phyloP scores from a whole-genome alignment of 2,329 filamentous ascomycete species.

The Phialophora expanda region DNA sequence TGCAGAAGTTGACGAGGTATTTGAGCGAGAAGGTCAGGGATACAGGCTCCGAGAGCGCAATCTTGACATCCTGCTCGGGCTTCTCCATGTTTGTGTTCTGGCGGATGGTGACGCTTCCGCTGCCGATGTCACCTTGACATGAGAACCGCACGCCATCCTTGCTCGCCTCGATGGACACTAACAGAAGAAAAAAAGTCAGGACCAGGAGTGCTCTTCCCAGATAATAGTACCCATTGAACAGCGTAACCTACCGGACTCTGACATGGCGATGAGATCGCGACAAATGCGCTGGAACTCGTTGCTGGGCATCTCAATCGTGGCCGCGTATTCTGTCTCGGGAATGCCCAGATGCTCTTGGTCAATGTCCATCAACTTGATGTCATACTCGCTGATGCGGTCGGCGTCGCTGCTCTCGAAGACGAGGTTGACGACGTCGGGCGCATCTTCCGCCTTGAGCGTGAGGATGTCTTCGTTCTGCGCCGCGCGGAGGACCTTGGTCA shows the following conservation, averaged over 20 bases:
- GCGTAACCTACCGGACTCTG: constrained; percentile 81
- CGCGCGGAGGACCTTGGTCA: constrained; percentile 95
- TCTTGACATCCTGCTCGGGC: constrained; percentile 81
- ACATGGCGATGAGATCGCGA: constrained; percentile 86
- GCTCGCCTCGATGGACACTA: constrained; percentile 91
- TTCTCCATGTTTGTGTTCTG: constrained; percentile 89
- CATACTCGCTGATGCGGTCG: constrained; percentile 96
- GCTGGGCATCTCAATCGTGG: constrained; percentile 86
- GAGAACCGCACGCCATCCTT: constrained; percentile 98
- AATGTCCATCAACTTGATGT: constrained; percentile 99
- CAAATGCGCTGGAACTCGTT: constrained; percentile 93
- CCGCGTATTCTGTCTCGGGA: constrained; percentile 96
- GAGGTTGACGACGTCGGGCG: constrained; percentile 92
- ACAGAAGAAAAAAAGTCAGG: not conserved
- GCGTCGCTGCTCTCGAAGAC: constrained; percentile 88
- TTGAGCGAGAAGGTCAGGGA: constrained; percentile 97
- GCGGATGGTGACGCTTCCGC: constrained; percentile 88
- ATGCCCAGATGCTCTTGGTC: constrained; percentile 99
- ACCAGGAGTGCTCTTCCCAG: not conserved
- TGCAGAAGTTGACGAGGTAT: constrained; percentile 99
- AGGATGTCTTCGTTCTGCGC: constrained; percentile 93
- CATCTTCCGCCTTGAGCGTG: constrained; percentile 96
- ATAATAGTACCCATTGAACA: not conserved
- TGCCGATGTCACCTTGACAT: constrained; percentile 93
- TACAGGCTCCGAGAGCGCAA: constrained; percentile 90